Base-by-base conservation (phyloP, 2,329 filamentous ascomycete species). In the Aurifilum marmelostoma region DNA sequence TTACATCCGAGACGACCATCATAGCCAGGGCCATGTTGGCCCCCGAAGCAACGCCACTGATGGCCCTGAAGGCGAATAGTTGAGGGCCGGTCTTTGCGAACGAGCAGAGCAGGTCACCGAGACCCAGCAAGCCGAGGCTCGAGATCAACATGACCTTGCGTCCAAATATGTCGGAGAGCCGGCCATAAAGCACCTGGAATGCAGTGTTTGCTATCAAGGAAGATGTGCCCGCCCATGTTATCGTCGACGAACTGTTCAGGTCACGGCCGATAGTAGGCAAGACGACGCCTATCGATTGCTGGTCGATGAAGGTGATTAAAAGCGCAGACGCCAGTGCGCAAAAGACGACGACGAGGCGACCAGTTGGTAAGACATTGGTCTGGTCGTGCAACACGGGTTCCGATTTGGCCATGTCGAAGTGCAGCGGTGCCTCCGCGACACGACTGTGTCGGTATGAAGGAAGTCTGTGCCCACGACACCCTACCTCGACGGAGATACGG, bases 101-200 rank as follows among this genome's bases (percentile, higher is more conserved):
- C 1, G 86, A 86, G 74, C 88, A 90, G 0, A 89, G 78, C 63
- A 91, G 76, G 74, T 89, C 87, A 1, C 84, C 85, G 18, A 90
- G 67, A 9, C 82, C 81, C 6, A 91, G 78, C 16, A 89, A 76
- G 0, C 79, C 79, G 9, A 89, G 76, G 1, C 85, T 85, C 1
- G 80, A 81, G 2, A 91, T 74, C 65, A 87, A 85, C 8, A 90
- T 81, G 9, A 83, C 80, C 75, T 90, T 90, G 24, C 88, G 83
- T 27, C 87, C 87, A 64, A 89, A 83, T 0, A 89, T 85, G 75
- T 90, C 87, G 0, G 87, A 89, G 3, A 89, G 73, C 2, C 87
- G 83, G 27, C 88, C 88, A 74, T 90, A 90, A 0, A 91, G 81
- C 69, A 90, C 87, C 72, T 89, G 88, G 72, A 90, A 91, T 43